Percentiles rank a stretch among this genome's conserved stretches.
Conservation (phyloP, 2,329 filamentous ascomycete species). For the Chaetothyriales sp. region DNA sequence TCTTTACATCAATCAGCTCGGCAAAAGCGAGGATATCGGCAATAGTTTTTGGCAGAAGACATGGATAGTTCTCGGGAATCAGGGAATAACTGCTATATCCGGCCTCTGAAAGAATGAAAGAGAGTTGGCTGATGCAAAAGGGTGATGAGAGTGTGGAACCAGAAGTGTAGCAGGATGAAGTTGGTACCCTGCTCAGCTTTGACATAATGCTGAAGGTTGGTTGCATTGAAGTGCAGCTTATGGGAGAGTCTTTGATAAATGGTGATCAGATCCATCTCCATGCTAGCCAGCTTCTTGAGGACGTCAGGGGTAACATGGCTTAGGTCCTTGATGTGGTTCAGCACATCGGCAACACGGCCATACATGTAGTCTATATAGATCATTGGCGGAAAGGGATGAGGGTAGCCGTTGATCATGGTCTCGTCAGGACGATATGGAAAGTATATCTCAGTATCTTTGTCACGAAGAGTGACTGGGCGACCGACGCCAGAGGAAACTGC, state of each 20-base stretch:
- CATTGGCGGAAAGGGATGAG: slow-evolving; percentile 64
- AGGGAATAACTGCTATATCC: slow-evolving; percentile 57
- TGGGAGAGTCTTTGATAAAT: slow-evolving; percentile 62
- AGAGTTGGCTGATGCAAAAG: slow-evolving; percentile 47
- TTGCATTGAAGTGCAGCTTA: slow-evolving; percentile 66
- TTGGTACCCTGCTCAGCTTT: slow-evolving; percentile 70
- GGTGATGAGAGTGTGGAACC: slow-evolving; percentile 19
- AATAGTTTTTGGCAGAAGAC: slow-evolving; percentile 80
- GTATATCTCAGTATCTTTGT: slow-evolving; percentile 71
- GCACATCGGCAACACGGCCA: slow-evolving; percentile 66
- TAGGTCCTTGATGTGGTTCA: slow-evolving; percentile 65
- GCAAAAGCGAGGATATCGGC: slow-evolving; percentile 79
- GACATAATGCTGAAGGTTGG: slow-evolving; percentile 76
- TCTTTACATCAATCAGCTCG: slow-evolving; percentile 71
- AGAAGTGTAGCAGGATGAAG: slow-evolving; percentile 69
- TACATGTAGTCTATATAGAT: slow-evolving; percentile 78
- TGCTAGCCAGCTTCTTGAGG: slow-evolving; percentile 55
- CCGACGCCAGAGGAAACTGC: slow-evolving; percentile 81
- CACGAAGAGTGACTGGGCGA: slow-evolving; percentile 65
- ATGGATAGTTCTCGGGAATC: slow-evolving; percentile 72
- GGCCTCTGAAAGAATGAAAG: slow-evolving; percentile 59
- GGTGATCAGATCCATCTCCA: slow-evolving; percentile 66
- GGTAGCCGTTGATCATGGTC: slow-evolving; percentile 49
- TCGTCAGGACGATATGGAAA: slow-evolving; percentile 47
- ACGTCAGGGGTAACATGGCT: slow-evolving; percentile 64